Conservation (phyloP, 768 basidiomycete genomes). For the Porphyrellus cyaneotinctus region DNA sequence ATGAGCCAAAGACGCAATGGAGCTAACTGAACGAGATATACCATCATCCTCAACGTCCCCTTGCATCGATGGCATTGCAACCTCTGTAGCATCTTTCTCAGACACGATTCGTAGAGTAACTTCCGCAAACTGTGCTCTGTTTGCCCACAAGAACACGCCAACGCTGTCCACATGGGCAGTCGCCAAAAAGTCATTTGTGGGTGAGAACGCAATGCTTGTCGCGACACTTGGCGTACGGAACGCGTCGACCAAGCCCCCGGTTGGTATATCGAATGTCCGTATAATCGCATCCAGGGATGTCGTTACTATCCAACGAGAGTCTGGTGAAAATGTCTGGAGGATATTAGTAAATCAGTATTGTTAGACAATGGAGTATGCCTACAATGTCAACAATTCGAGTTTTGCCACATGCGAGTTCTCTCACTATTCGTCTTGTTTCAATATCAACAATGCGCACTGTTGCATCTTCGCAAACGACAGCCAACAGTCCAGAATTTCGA, state of each 20-base stretch:
- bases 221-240: constrained; percentile 87
- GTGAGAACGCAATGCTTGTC: constrained; percentile 89
- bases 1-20: constrained; percentile 4
- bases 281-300: constrained; percentile 89
- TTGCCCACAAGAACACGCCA: constrained; percentile 97
- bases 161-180: constrained; percentile 93
- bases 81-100: constrained; percentile 69
- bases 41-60: constrained; percentile 78
- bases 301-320: constrained; percentile 89
- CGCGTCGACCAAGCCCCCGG: constrained; percentile 86
- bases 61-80: constrained; percentile 79
- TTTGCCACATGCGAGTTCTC: constrained; percentile 73
- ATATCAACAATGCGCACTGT: constrained; percentile 84
- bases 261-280: constrained; percentile 93
- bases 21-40: constrained; percentile 30
- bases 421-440: constrained; percentile 82
- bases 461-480: constrained; percentile 82
- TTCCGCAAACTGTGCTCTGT: constrained; percentile 90
- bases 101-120: constrained; percentile 75
- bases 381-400: constrained; percentile 89
- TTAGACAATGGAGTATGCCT: constrained; percentile 25
- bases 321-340: constrained; percentile 83
- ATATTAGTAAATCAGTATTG: constrained; percentile 1
- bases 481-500: constrained; percentile 80
- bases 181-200: constrained; percentile 92